Evolutionary conservation across 2,329 filamentous ascomycete species (phyloP).

Genomic region (Blumeria graminis): DNA sequence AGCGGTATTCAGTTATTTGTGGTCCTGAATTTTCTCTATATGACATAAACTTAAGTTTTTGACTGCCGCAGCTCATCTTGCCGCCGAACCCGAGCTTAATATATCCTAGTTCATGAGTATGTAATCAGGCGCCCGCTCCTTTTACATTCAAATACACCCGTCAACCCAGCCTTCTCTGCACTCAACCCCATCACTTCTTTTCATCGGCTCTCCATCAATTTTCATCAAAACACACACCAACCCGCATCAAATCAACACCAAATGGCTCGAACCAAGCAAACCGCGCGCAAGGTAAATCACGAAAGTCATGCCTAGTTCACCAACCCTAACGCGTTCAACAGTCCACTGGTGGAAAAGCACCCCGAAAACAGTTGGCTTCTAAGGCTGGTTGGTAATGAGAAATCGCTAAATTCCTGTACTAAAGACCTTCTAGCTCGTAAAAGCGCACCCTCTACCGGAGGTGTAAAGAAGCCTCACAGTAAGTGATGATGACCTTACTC

Average conservation of each 20-base stretch:
- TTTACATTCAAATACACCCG: too few relatives aligned
- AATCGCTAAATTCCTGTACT: not conserved
- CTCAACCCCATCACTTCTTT: too few relatives aligned
- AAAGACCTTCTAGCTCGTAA: conserved; percentile 44
- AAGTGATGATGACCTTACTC: conserved; percentile 41
- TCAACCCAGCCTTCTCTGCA: too few relatives aligned
- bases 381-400: conserved; percentile 30
- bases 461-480: conserved; percentile 83
- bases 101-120: too few relatives aligned
- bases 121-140: too few relatives aligned
- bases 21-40: too few relatives aligned
- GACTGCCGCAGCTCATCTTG: too few relatives aligned
- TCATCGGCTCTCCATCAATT: too few relatives aligned
- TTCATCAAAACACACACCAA: too few relatives aligned
- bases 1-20: too few relatives aligned
- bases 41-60: too few relatives aligned
- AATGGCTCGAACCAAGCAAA: conserved; percentile 21
- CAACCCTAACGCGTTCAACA: conserved; percentile 15
- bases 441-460: conserved; percentile 86
- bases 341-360: conserved; percentile 58
- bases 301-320: not conserved
- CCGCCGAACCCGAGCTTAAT: too few relatives aligned
- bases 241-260: not conserved
- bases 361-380: conserved; percentile 92
- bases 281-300: conserved; percentile 29